Evolutionary conservation across 495 filamentous ascomycete species (phyloP), one percentile per base, ranked within the genome.

Genomic region (Penicillium soppii): DNA sequence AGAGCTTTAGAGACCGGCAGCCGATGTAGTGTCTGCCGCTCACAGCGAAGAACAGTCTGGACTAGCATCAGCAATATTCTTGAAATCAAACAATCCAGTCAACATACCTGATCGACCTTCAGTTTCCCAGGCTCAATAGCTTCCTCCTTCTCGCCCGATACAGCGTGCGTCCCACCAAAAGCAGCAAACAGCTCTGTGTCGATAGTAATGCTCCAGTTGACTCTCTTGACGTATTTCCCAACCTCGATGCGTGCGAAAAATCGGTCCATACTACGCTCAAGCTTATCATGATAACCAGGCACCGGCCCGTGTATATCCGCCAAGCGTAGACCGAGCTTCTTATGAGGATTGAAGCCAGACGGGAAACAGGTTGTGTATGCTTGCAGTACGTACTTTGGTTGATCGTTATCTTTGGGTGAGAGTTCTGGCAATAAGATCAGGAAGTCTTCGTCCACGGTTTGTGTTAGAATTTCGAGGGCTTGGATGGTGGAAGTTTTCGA

Each of bases 11-110:
- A 85, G 47, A 68, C 57, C 0, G 88, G 87, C 21, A 94, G 65
- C 5, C 91, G 80, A 68, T 87, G 88, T 38, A 95, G 64, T 0
- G 85, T 87, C 65, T 95, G 91, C 10, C 88, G 70, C 66, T 96
- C 91, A 49, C 83, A 85, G 1, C 91, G 75, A 17, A 92, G 63
- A 43, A 72, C 53, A 0, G 80, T 78, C 69, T 87, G 43, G 25
- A 35, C 10, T 15, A 51, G 16, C 35, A 25, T 59, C n/a, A 57
- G 29, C 21, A 41, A 5, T 7, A 7, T 26, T 30, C 13, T 15
- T 23, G 6, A n/a, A 8, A 17, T 3, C 7, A 12, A 15, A 8
- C 29, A 20, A 22, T n/a, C 2, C 15, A 26, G n/a, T 19, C 20
- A 8, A 70, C 71, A 55, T 37, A 80, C 74, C 57, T 68, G 54